Conservation (phyloP, 1,139 yeast genomes). For the Saccharomyces hybrid region DNA sequence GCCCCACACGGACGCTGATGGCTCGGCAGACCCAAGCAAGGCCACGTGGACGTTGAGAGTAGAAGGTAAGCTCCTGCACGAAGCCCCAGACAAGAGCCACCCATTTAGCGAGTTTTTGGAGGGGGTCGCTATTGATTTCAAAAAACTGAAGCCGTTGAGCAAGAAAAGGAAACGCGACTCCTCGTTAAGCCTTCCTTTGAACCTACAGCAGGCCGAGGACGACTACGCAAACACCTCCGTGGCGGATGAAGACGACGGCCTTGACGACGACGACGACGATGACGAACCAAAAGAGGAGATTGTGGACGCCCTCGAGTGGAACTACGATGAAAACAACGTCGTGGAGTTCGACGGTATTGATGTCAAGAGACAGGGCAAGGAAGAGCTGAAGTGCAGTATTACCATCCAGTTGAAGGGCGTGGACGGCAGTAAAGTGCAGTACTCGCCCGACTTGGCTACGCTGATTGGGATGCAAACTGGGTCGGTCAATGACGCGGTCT, state of each 20-base stretch:
- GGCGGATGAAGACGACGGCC: too few species aligned
- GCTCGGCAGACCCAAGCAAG: slow-evolving; percentile 7
- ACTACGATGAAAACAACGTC: slow-evolving; percentile 43
- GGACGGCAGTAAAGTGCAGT: slow-evolving; percentile 53
- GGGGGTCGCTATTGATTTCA: slow-evolving; percentile 77
- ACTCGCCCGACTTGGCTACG: slow-evolving; percentile 57
- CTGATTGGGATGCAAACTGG: slow-evolving; percentile 71
- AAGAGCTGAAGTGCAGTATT: slow-evolving; percentile 60
- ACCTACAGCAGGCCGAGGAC: slow-evolving; percentile 3
- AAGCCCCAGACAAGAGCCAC: slow-evolving; percentile 35
- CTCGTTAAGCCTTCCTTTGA: slow-evolving; percentile 9
- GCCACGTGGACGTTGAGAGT: slow-evolving; percentile 73
- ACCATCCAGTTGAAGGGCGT: slow-evolving; percentile 73
- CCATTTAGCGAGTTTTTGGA: slow-evolving; percentile 77
- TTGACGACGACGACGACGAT: slow-evolving; percentile 4
- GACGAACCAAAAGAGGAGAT: slow-evolving; percentile 10
- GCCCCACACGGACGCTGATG: slow-evolving; percentile 70
- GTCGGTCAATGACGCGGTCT: slow-evolving; percentile 81
- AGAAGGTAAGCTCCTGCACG: slow-evolving; percentile 69
- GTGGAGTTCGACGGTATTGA: slow-evolving; percentile 83
- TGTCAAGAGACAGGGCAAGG: slow-evolving; percentile 68
- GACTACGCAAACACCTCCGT: not conserved
- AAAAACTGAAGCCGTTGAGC: slow-evolving; percentile 9
- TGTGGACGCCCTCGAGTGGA: slow-evolving; percentile 56
- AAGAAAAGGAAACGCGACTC: not conserved